A percentile compares a stretch with the other conserved stretches of the same genome.
Conservation (phyloP, 371 early-diverging fungal genomes). For the Mucor indicus region DNA sequence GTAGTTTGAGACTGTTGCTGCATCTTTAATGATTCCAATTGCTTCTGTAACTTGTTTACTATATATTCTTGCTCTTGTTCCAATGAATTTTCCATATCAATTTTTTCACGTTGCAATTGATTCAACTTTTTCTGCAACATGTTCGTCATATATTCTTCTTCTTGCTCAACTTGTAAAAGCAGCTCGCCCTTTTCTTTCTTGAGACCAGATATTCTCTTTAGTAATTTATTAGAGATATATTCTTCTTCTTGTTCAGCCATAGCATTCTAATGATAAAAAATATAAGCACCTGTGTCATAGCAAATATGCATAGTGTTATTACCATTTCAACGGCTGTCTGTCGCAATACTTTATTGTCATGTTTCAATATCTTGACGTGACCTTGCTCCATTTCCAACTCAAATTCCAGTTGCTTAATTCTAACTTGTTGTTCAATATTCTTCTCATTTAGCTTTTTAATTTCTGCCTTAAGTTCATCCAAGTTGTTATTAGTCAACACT, state of each 20-base stretch:
- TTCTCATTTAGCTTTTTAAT: slow-evolving; percentile 34
- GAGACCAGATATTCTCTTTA: slow-evolving; percentile 64
- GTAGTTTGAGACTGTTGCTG: slow-evolving; percentile 26
- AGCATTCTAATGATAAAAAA: no score
- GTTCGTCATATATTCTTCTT: slow-evolving; percentile 74
- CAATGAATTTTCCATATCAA: slow-evolving; percentile 76
- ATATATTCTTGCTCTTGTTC: slow-evolving; percentile 86
- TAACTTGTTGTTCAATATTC: slow-evolving; percentile 39
- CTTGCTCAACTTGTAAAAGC: slow-evolving; percentile 67
- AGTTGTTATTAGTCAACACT: slow-evolving; percentile 18
- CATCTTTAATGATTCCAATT: slow-evolving; percentile 52
- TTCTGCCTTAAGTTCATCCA: slow-evolving; percentile 34
- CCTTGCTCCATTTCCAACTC: slow-evolving; percentile 72
- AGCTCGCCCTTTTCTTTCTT: slow-evolving; percentile 72
- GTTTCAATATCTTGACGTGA: slow-evolving; percentile 64
- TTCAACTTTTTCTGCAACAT: slow-evolving; percentile 71
- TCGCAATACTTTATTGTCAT: slow-evolving; percentile 61
- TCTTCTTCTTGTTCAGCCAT: slow-evolving; percentile 73
- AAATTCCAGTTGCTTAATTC: slow-evolving; percentile 58
- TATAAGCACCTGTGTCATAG: no score
- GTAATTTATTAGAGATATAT: slow-evolving; percentile 62
- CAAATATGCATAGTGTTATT: no score
- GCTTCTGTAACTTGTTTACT: slow-evolving; percentile 70
- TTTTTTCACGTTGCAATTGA: slow-evolving; percentile 77
- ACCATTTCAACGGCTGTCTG: slow-evolving; percentile 67